These are phyloP conservation scores for Colletotrichum filicis DNA, from an alignment of 2,329 filamentous ascomycete species.

Conservation along the genomic window DNA sequence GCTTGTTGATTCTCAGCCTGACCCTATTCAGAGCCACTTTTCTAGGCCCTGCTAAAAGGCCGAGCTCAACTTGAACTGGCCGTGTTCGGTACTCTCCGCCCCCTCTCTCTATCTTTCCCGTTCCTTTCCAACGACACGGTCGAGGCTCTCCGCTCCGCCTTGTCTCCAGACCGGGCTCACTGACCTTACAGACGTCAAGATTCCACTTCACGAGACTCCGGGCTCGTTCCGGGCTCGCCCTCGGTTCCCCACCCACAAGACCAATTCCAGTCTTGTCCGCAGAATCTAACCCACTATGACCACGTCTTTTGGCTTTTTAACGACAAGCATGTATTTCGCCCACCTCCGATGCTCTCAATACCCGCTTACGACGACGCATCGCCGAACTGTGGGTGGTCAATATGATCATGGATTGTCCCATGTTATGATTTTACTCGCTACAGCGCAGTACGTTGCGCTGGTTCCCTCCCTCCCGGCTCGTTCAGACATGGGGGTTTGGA, in stretches of 20 bases:
- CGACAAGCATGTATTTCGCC: neutral
- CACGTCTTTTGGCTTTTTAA: neutral
- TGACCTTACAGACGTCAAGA: constrained; percentile 15
- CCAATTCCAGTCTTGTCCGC: neutral
- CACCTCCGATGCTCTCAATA: neutral
- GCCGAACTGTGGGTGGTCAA: neutral
- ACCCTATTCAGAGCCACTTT: neutral
- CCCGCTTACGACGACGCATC: neutral
- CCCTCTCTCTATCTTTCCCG: neutral
- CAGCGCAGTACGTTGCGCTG: constrained; percentile 4
- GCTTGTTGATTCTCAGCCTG: neutral
- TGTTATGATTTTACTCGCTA: neutral
- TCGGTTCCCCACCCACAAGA: neutral
- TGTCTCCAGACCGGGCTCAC: neutral
- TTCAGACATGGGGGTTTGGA: neutral
- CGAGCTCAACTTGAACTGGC: neutral
- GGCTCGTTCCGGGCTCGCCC: neutral
- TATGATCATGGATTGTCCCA: neutral
- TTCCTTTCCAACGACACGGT: neutral
- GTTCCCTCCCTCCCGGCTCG: neutral
- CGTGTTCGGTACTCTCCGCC: neutral
- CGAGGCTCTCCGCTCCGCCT: neutral
- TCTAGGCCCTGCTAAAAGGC: neutral
- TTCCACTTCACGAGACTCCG: neutral
- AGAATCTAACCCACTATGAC: neutral